Conservation (phyloP, 345 rosid species). For the Eucalyptus albens region DNA sequence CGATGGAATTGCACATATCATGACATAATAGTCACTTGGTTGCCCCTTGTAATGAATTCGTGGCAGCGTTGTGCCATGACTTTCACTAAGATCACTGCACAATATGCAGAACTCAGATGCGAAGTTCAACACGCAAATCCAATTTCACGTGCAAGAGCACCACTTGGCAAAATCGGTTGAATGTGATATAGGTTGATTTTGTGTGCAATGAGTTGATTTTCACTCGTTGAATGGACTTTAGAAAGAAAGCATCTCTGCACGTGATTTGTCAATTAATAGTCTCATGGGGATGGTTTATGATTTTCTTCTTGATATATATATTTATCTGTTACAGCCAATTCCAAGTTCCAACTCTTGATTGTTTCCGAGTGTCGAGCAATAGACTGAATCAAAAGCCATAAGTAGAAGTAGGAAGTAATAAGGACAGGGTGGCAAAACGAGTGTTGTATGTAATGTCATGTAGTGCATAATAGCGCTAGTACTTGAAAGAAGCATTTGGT, state of each 20-base stretch:
- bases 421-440: neutral
- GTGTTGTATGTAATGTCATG: neutral
- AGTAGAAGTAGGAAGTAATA: neutral
- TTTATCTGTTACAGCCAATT: neutral
- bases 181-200: conserved; percentile 58
- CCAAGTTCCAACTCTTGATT: neutral
- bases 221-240: neutral
- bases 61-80: too few species aligned
- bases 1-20: too few species aligned
- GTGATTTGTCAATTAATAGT: neutral
- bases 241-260: neutral
- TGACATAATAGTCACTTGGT: too few species aligned
- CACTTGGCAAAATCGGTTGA: neutral
- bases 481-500: neutral
- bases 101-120: too few species aligned
- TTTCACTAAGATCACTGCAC: too few species aligned
- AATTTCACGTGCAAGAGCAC: too few species aligned
- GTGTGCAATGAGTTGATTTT: neutral
- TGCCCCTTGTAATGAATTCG: too few species aligned
- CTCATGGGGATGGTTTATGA: neutral
- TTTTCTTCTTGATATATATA: neutral
- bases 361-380: neutral
- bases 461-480: neutral
- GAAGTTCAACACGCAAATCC: too few species aligned
- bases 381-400: neutral